Base-by-base conservation (phyloP, 495 filamentous ascomycete genomes). In the Mytilinidion resinicola region DNA sequence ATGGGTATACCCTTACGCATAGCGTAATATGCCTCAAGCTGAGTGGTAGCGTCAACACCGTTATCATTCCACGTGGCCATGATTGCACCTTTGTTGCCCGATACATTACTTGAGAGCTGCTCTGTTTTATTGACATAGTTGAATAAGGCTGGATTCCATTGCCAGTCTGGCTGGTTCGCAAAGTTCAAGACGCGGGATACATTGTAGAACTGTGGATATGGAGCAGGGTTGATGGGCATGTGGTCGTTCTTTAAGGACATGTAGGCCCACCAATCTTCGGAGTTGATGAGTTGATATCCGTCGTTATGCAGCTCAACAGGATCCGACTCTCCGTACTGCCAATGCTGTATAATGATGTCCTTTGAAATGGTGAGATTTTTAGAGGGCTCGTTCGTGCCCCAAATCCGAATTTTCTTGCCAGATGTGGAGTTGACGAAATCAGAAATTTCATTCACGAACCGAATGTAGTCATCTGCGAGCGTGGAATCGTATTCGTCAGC, bases 21-120 rank as follows among this genome's bases (percentile, higher is more conserved):
- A 1, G 77, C 73, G 58, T 82, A 82, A 60, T 75, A 82, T 0
- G 74, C 69, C 39, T 82, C 80, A 0, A 82, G 62, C 51, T 82
- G 79, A 0, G 80, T 82, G 3, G 76, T 79, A 1, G 80, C 77
- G 59, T 81, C 78, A 0, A 79, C 77, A 0, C 80, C 80, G 42
- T 78, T 80, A 50, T 82, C 80, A 50, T 78, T 82, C 80, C 80
- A 82, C 1, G 78, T 77, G 0, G 79, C 80, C 41, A 81, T 62
- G 4, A 80, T 77, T 5, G 78, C 78, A 9, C 80, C 80, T 25
- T 69, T 75, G 9, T 78, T 76, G 1, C 66, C 63, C 9, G 66
- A 67, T 7, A 63, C 66, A 12, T 59, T 56, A 0, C 63, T 59
- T 2, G 64, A 60, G 6, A 73, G 35, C 49, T 76, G 74, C 54